Evolutionary conservation across 1,139 yeast genomes (phyloP).

Genomic region (Geotrichum candidum): DNA sequence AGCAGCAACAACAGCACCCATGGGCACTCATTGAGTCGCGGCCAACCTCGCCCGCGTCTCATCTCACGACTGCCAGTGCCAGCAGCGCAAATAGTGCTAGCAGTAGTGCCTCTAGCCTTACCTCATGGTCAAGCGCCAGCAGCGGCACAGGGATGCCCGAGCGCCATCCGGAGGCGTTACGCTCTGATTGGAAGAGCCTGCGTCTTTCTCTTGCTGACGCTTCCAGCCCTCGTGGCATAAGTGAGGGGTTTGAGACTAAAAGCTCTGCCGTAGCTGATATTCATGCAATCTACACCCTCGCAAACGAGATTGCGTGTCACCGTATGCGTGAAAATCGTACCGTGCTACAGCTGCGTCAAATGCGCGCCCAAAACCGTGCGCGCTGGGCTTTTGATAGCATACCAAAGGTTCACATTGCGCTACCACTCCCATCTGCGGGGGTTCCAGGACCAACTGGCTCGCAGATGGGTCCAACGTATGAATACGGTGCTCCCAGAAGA

Average conservation of each 20-base stretch:
- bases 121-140: neutral
- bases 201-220: neutral
- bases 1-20: constrained; percentile 1
- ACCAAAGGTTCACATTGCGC: neutral
- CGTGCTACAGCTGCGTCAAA: neutral
- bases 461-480: neutral
- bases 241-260: neutral
- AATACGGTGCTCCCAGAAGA: neutral
- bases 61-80: neutral
- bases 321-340: neutral
- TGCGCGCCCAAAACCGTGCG: neutral
- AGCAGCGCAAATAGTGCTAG: neutral
- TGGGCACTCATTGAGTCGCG: neutral
- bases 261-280: neutral
- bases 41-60: neutral
- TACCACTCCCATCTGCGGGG: neutral
- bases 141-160: neutral
- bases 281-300: neutral
- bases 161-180: constrained; percentile 7
- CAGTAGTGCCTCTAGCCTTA: constrained; percentile 1
- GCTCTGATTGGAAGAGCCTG: neutral
- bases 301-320: constrained; percentile 8
- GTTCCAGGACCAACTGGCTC: neutral
- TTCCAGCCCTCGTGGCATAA: neutral
- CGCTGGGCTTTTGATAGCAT: constrained; percentile 4